phyloP scores from a whole-genome alignment of 192 early-diverging fungal species.

The Rhizophlyctis rosea region DNA sequence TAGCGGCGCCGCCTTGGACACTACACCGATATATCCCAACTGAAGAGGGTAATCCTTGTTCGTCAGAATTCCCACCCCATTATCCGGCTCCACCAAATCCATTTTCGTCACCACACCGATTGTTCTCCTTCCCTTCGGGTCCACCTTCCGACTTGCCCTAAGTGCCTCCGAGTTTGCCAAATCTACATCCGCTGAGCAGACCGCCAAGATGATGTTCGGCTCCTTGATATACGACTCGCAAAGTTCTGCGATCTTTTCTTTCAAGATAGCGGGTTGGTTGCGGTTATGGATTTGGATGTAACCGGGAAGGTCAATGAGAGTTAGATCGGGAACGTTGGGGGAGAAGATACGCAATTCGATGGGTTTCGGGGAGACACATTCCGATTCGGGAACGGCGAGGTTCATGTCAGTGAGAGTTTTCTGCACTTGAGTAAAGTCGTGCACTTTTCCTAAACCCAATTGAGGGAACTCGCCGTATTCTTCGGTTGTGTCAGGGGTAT shows the following conservation, averaged over 20 bases:
- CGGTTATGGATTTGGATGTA: constrained; percentile 95
- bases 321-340: constrained; percentile 93
- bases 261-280: constrained; percentile 95
- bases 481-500: constrained; percentile 63
- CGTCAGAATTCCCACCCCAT: constrained; percentile 73
- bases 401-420: constrained; percentile 93
- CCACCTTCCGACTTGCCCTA: constrained; percentile 91
- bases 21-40: constrained; percentile 94
- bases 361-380: constrained; percentile 90
- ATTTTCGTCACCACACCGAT: constrained; percentile 99
- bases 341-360: constrained; percentile 97
- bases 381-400: constrained; percentile 86
- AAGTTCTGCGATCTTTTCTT: constrained; percentile 96
- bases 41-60: constrained; percentile 93
- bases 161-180: constrained; percentile 98
- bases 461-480: constrained; percentile 55
- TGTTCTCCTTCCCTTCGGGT: constrained; percentile 90
- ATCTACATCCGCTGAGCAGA: constrained; percentile 96
- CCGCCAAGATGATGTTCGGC: constrained; percentile 97
- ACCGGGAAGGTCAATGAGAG: constrained; percentile 95
- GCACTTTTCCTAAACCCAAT: constrained; percentile 73
- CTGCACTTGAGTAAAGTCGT: constrained; percentile 86
- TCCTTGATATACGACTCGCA: constrained; percentile 93
- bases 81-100: constrained; percentile 82
- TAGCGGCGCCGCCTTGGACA: constrained; percentile 53